These are phyloP conservation scores for Tilletia caries DNA, from an alignment of 1,284 basidiomycete species.

Conservation along the genomic window DNA sequence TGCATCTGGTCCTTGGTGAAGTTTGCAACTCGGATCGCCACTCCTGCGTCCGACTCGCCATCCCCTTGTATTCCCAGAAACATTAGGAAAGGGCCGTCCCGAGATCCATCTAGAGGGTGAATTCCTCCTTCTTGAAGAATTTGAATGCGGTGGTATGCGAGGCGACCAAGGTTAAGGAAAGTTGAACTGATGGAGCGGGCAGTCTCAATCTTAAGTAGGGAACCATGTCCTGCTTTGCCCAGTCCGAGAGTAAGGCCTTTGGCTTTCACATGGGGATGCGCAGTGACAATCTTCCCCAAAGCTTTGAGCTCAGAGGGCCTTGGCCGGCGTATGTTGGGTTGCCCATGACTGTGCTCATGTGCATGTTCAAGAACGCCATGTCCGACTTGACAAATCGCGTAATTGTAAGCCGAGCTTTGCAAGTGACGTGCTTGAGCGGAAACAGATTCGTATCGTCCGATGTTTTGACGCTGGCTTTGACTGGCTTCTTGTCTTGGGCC, in stretches of 20 bases:
- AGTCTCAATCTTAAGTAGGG: background rate
- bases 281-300: background rate
- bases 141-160: background rate
- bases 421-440: too few species aligned
- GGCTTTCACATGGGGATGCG: background rate
- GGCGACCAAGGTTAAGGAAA: background rate
- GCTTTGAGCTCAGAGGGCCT: too few species aligned
- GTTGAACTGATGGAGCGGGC: background rate
- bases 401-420: too few species aligned
- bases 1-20: background rate
- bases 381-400: too few species aligned
- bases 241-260: conserved; percentile 2
- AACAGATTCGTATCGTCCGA: too few species aligned
- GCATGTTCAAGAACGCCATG: too few species aligned
- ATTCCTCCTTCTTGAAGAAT: background rate
- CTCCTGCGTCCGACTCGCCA: too few species aligned
- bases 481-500: too few species aligned
- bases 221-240: background rate
- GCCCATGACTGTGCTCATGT: too few species aligned
- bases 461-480: too few species aligned
- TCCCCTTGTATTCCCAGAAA: background rate
- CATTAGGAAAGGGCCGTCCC: background rate
- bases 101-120: background rate
- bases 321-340: too few species aligned
- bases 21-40: background rate